Evolutionary conservation across 306 rosid species (phyloP).

Genomic region (Ceratonia siliqua): DNA sequence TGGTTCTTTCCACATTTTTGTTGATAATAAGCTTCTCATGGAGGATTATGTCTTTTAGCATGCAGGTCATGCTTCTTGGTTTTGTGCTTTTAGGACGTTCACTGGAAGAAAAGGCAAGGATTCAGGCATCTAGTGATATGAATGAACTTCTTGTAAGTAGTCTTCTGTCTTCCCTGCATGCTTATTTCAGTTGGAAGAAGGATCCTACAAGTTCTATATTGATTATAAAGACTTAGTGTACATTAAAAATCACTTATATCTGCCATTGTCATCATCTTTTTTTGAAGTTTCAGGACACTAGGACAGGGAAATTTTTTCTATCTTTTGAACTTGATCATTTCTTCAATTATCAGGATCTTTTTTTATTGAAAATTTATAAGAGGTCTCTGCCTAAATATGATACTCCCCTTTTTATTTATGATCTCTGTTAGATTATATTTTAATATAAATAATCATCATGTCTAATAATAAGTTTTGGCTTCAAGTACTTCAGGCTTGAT

Average conservation of each 20-base stretch:
- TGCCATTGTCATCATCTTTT: neutral
- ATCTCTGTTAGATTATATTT: no score
- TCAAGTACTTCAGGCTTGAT: neutral
- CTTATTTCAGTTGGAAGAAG: slow-evolving; percentile 24
- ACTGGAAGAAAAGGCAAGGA: slow-evolving; percentile 90
- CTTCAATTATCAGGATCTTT: neutral
- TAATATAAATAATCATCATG: no score
- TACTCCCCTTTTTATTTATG: no score
- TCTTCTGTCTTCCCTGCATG: slow-evolving; percentile 13
- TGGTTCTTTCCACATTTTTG: slow-evolving; percentile 22
- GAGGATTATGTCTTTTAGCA: slow-evolving; percentile 56
- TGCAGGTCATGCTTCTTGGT: slow-evolving; percentile 99
- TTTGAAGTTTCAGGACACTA: neutral
- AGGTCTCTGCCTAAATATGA: no score
- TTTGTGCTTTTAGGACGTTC: slow-evolving; percentile 98
- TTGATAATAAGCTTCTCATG: slow-evolving; percentile 49
- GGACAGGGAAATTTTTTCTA: neutral
- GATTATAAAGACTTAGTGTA: neutral
- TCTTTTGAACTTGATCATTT: neutral
- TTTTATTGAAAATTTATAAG: no score
- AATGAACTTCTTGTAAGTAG: slow-evolving; percentile 87
- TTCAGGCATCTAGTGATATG: slow-evolving; percentile 96
- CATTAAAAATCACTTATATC: neutral
- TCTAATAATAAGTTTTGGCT: neutral
- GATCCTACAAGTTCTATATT: neutral